A percentile compares a stretch with the other conserved stretches of the same genome.
Evolutionary conservation across 441 rosid genomes (phyloP).

Genomic region (Aleurites moluccanus): DNA sequence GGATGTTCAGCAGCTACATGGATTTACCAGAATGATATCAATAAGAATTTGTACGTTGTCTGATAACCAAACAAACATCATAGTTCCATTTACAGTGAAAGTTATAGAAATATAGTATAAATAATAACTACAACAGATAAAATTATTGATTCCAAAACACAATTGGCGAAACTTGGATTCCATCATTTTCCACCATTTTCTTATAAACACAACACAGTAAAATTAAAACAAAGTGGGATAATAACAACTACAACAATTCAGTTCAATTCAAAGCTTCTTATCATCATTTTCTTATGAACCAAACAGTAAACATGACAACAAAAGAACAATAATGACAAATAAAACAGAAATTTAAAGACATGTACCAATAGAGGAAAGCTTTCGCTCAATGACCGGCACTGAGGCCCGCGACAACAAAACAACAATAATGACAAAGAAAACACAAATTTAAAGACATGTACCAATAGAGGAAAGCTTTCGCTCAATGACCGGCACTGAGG

Average conservation of each 20-base stretch:
- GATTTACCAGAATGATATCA: slow-evolving; percentile 13
- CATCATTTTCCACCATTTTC: background rate
- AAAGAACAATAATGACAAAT: background rate
- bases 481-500: slow-evolving; percentile 50
- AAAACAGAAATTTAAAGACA: background rate
- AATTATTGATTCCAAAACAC: too few relatives aligned
- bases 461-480: slow-evolving; percentile 78
- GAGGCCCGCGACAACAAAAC: slow-evolving; percentile 49
- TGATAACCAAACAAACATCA: background rate
- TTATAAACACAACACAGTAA: too few relatives aligned
- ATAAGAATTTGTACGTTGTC: background rate
- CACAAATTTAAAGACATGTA: slow-evolving; percentile 23
- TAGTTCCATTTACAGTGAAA: background rate
- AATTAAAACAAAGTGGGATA: too few relatives aligned
- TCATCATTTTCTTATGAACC: background rate
- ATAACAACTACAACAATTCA: background rate
- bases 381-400: slow-evolving; percentile 54
- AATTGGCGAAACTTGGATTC: background rate
- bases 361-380: slow-evolving; percentile 78
- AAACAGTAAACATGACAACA: background rate
- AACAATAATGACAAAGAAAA: too few relatives aligned
- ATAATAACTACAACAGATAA: too few relatives aligned
- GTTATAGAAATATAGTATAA: background rate
- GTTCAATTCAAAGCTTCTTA: background rate
- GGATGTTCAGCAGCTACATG: slow-evolving; percentile 81